A percentile compares a stretch with the other conserved stretches of the same genome.
These are phyloP conservation scores for Lactuca saligna DNA, from an alignment of 129 eudicot genomes.

Conservation along the genomic window DNA sequence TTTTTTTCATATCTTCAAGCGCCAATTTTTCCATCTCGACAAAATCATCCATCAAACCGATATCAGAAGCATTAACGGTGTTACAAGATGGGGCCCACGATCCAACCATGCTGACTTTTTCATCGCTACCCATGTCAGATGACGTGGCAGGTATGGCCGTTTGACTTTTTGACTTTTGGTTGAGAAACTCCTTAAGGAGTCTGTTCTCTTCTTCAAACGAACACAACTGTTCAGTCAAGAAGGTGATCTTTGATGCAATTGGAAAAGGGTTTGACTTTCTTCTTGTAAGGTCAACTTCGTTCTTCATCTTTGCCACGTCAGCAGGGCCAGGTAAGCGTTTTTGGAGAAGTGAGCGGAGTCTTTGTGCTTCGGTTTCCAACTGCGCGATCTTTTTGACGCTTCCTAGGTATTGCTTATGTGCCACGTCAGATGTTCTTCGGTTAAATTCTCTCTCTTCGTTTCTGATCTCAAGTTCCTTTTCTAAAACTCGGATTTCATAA, in stretches of 20 bases:
- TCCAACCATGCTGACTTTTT: slow-evolving; percentile 62
- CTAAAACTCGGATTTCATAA: slow-evolving; percentile 73
- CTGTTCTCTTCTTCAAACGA: slow-evolving; percentile 72
- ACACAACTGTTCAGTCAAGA: slow-evolving; percentile 51
- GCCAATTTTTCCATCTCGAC: slow-evolving; percentile 94
- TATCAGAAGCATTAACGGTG: slow-evolving; percentile 57
- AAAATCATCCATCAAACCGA: slow-evolving; percentile 84
- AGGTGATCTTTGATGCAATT: slow-evolving; percentile 42
- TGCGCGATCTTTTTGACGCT: slow-evolving; percentile 71
- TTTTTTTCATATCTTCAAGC: slow-evolving; percentile 14
- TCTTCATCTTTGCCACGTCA: slow-evolving; percentile 72
- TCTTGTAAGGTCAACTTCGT: slow-evolving; percentile 52
- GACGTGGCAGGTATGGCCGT: slow-evolving; percentile 24
- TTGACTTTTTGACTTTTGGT: slow-evolving; percentile 42
- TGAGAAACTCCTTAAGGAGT: slow-evolving; percentile 58
- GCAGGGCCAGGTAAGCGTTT: slow-evolving; percentile 86
- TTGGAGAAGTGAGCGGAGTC: slow-evolving; percentile 70
- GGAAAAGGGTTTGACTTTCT: slow-evolving; percentile 53
- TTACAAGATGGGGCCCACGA: slow-evolving; percentile 53
- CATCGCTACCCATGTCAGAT: slow-evolving; percentile 80
- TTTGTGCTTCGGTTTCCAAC: slow-evolving; percentile 77
- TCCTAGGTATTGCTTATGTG: slow-evolving; percentile 68
- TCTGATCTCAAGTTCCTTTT: slow-evolving; percentile 84
- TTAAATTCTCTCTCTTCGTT: slow-evolving; percentile 80
- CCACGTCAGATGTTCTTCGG: slow-evolving; percentile 62